Base-by-base conservation (phyloP, 2,329 filamentous ascomycete species). In the Hypoxylon rubiginosum region DNA sequence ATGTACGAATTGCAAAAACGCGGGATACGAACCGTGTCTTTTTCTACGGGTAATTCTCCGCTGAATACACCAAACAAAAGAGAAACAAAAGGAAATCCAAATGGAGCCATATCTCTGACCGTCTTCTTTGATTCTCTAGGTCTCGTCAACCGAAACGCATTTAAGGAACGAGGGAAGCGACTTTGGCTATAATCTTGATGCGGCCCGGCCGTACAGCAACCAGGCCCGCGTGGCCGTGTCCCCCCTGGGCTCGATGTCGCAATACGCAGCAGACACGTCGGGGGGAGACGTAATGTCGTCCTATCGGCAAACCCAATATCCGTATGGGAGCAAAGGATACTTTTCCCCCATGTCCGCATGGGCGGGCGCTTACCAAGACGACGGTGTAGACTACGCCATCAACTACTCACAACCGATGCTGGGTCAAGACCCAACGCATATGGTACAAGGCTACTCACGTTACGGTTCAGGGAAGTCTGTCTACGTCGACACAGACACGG, bases 1-100 rank as follows among this genome's bases (percentile, higher is more conserved):
- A n/a, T 98, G 95, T 79, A 83, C 86, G 10, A 97, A 94, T 78
- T 98, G 95, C 82, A 91, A 89, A 74, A 88, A 84, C 66, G 91
- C 94, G 56, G 91, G 91, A 11, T 82, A 86, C 26, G 87, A 90
- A 21, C 82, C 85, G 5, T 97, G 95, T 77, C 87, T 90, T 62
- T 97, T 97, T 75, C 83, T 97, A 68, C 87, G 95, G 79, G 95
- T 97, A 84, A 76, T 58, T 45, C 62, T 64, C 51, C 52, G 55
- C 58, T 24, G 60, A 41, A 45, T 30, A 53, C 54, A 48, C 48
- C n/a, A 52, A 59, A 19, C 41, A 46, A 28, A 54, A 49, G 36
- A 24, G 36, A 26, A 50, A 43, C 24, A 43, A 46, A 8, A 60
- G n/a, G 10, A 43, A 43, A 10, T 1, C 39, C n/a, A 43, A 43